phyloP scores from a whole-genome alignment of 2,329 filamentous ascomycete genomes.

The Exophiala lecanii-corni region DNA sequence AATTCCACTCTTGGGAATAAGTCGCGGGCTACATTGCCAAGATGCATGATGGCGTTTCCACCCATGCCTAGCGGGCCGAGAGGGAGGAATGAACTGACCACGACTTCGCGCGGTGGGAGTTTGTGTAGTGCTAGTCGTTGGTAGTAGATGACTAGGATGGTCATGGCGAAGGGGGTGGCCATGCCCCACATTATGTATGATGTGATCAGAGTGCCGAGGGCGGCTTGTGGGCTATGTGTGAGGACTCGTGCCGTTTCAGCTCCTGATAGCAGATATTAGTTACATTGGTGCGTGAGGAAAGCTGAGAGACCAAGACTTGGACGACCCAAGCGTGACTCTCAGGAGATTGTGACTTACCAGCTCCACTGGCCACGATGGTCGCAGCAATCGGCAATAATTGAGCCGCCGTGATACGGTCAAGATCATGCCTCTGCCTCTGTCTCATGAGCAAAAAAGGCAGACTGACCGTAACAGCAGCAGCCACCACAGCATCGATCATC shows the following conservation, averaged over 20 bases:
- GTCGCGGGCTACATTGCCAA: conserved; percentile 44
- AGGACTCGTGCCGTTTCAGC: conserved; percentile 57
- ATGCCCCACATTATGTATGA: conserved; percentile 70
- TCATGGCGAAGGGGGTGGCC: conserved; percentile 51
- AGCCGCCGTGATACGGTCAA: conserved; percentile 60
- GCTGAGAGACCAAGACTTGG: neutral
- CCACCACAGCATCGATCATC: conserved; percentile 54
- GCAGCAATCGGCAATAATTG: conserved; percentile 65
- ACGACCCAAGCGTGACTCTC: neutral
- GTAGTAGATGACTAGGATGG: conserved; percentile 65
- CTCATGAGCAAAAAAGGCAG: conserved; percentile 45
- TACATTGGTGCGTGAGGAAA: neutral
- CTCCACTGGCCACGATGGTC: conserved; percentile 61
- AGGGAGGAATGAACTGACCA: conserved; percentile 65
- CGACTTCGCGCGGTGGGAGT: conserved; percentile 63
- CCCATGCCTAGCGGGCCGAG: conserved; percentile 64
- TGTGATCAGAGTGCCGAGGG: conserved; percentile 58
- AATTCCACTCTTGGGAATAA: conserved; percentile 33
- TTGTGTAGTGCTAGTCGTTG: conserved; percentile 64
- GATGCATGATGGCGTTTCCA: conserved; percentile 54
- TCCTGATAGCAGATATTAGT: conserved; percentile 26
- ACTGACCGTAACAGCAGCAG: conserved; percentile 51
- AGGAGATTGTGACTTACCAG: conserved; percentile 38
- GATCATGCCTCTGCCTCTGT: conserved; percentile 39
- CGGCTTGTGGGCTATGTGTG: conserved; percentile 44